These are phyloP conservation scores for Picea engelmannii DNA, from an alignment of 83 land plant species.

Conservation along the genomic window DNA sequence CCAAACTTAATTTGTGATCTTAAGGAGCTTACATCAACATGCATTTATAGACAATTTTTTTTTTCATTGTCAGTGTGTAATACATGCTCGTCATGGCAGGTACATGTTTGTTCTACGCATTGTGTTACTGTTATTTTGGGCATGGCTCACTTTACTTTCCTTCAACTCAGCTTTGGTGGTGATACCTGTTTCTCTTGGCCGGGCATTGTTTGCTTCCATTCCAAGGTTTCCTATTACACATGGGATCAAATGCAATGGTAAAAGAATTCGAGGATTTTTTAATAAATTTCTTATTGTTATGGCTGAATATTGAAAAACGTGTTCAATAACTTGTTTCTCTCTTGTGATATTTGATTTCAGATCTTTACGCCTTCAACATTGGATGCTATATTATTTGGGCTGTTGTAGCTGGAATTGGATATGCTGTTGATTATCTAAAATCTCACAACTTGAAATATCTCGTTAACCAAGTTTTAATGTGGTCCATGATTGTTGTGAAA, in stretches of 20 bases:
- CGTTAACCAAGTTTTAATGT: slow-evolving; percentile 69
- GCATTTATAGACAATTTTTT: too few species aligned
- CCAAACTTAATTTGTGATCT: too few species aligned
- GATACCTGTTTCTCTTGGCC: slow-evolving; percentile 84
- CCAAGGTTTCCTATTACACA: slow-evolving; percentile 88
- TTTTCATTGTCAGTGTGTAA: background rate
- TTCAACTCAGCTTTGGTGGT: slow-evolving; percentile 82
- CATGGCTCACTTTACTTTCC: slow-evolving; percentile 88
- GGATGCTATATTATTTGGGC: slow-evolving; percentile 93
- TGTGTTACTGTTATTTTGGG: slow-evolving; percentile 75
- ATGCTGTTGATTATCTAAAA: slow-evolving; percentile 64
- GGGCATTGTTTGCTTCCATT: slow-evolving; percentile 68
- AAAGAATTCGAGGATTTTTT: slow-evolving; percentile 3
- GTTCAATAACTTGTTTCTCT: background rate
- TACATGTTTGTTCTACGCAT: slow-evolving; percentile 82
- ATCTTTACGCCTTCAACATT: slow-evolving; percentile 89
- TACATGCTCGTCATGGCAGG: slow-evolving; percentile 38
- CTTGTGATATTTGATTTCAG: slow-evolving; percentile 26
- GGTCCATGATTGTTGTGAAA: slow-evolving; percentile 79
- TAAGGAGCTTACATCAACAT: too few species aligned
- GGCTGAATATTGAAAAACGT: background rate
- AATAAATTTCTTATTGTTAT: background rate
- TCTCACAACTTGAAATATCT: slow-evolving; percentile 64
- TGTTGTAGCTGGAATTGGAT: slow-evolving; percentile 69
- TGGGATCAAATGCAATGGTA: slow-evolving; percentile 97